A percentile compares a stretch with the other conserved stretches of the same genome.
phyloP scores from a whole-genome alignment of 257 asterid species.

The Lithospermum erythrorhizon region DNA sequence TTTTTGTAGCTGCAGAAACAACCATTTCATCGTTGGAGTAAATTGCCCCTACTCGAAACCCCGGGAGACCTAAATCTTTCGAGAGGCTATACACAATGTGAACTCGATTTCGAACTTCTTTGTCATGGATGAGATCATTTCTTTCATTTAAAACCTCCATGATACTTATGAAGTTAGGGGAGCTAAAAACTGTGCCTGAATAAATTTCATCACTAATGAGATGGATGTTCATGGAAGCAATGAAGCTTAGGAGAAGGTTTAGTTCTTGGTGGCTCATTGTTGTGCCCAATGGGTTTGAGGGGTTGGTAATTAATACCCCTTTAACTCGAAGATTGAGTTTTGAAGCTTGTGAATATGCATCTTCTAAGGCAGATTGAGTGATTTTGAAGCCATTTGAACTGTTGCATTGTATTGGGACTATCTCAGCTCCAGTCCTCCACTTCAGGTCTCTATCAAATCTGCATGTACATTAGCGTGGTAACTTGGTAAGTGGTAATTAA shows the following conservation, averaged over 20 bases:
- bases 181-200: conserved; percentile 43
- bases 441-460: conserved; percentile 56
- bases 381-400: conserved; percentile 43
- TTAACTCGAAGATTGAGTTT: conserved; percentile 43
- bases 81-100: conserved; percentile 57
- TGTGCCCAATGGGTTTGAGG: conserved; percentile 51
- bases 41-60: conserved; percentile 53
- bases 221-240: conserved; percentile 31
- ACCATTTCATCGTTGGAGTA: conserved; percentile 42
- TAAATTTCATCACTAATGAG: conserved; percentile 57
- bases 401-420: conserved; percentile 47
- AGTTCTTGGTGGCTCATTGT: conserved; percentile 30
- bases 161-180: conserved; percentile 33
- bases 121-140: neutral
- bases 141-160: conserved; percentile 25
- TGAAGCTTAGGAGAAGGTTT: conserved; percentile 28
- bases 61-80: conserved; percentile 54
- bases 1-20: conserved; percentile 43
- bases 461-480: conserved; percentile 9
- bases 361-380: conserved; percentile 39
- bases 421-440: conserved; percentile 56
- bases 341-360: conserved; percentile 32
- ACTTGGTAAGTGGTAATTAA: neutral
- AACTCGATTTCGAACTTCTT: conserved; percentile 29
- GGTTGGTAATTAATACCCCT: conserved; percentile 48